A percentile compares a stretch with the other conserved stretches of the same genome.
Conservation (phyloP, 768 basidiomycete species). For the Hortiboletus campestris region DNA sequence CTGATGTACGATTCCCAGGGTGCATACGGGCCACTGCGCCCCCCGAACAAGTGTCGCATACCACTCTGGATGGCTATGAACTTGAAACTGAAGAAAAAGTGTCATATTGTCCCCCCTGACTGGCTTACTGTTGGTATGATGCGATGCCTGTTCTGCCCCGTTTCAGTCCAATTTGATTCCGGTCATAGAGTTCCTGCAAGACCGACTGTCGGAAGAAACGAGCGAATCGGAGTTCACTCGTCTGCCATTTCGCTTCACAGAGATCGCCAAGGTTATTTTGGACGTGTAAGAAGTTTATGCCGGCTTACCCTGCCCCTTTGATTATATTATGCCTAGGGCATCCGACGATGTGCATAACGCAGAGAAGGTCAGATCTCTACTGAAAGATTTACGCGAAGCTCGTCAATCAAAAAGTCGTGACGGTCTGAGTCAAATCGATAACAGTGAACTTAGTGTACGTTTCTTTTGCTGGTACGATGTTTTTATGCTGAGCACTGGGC, state of each 20-base stretch:
- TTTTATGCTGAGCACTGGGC: neutral
- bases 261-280: conserved; percentile 88
- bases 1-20: conserved; percentile 50
- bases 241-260: conserved; percentile 85
- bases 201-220: conserved; percentile 71
- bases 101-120: conserved; percentile 83
- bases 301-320: neutral
- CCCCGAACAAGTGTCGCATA: conserved; percentile 80
- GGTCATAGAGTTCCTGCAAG: conserved; percentile 73
- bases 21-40: conserved; percentile 88
- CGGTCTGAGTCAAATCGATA: conserved; percentile 77
- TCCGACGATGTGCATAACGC: conserved; percentile 86
- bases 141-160: neutral
- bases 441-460: conserved; percentile 76
- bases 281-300: conserved; percentile 66
- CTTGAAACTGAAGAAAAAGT: conserved; percentile 92
- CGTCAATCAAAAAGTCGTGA: conserved; percentile 91
- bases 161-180: neutral
- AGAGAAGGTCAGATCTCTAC: conserved; percentile 77
- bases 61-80: conserved; percentile 97
- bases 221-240: conserved; percentile 69
- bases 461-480: neutral
- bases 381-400: conserved; percentile 95
- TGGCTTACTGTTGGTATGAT: conserved; percentile 84
- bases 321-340: conserved; percentile 50